Percentiles rank a stretch among this genome's conserved stretches.
Conservation (phyloP, 495 filamentous ascomycete genomes). For the Xylaria intraflava region DNA sequence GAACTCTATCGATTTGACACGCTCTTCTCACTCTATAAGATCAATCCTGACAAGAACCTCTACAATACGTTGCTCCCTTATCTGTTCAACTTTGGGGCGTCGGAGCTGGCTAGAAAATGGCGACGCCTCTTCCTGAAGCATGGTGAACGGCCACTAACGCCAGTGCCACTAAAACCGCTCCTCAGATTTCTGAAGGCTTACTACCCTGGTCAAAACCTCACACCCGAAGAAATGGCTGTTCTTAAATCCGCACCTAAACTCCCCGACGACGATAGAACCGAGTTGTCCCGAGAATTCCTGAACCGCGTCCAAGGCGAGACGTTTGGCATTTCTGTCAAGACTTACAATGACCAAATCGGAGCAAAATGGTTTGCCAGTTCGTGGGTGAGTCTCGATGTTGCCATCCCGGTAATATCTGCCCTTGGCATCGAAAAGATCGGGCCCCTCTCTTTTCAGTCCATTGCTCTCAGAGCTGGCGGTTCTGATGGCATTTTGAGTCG, state of each 20-base stretch:
- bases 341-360: slow-evolving; percentile 57
- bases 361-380: slow-evolving; percentile 67
- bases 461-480: slow-evolving; percentile 55
- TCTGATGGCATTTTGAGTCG: slow-evolving; percentile 46
- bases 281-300: slow-evolving; percentile 33
- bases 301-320: slow-evolving; percentile 38
- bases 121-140: slow-evolving; percentile 35
- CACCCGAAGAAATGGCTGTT: slow-evolving; percentile 13
- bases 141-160: slow-evolving; percentile 26
- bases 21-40: slow-evolving; percentile 41
- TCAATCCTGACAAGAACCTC: slow-evolving; percentile 47
- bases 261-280: slow-evolving; percentile 1
- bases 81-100: slow-evolving; percentile 45
- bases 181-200: slow-evolving; percentile 32
- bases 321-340: slow-evolving; percentile 41
- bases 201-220: slow-evolving; percentile 15
- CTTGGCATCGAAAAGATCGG: slow-evolving; percentile 63
- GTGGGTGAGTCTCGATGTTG: slow-evolving; percentile 56
- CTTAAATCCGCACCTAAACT: slow-evolving; percentile 11
- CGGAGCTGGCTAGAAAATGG: slow-evolving; percentile 51
- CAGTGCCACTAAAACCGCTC: slow-evolving; percentile 23
- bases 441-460: slow-evolving; percentile 62
- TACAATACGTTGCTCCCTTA: slow-evolving; percentile 56
- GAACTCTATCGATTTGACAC: slow-evolving; percentile 21
- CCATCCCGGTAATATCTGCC: slow-evolving; percentile 56